Evolutionary conservation across 2,329 filamentous ascomycete species (phyloP).

Genomic region (Gremmenia infestans): DNA sequence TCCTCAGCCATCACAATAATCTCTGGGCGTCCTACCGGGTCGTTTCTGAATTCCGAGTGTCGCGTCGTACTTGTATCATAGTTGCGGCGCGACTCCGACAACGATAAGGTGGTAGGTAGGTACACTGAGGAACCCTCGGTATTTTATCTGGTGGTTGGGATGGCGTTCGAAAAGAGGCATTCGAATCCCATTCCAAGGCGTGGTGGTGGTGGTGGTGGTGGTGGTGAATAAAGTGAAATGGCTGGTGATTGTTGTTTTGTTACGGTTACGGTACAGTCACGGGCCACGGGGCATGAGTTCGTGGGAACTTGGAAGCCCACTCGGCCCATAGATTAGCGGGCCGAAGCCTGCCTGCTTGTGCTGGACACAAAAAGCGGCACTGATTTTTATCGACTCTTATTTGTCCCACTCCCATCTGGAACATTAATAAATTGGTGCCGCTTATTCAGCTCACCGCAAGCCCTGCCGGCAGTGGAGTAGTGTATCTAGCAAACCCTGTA

Average conservation of each 20-base stretch:
- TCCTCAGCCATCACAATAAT: constrained; percentile 10
- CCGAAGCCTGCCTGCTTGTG: neutral
- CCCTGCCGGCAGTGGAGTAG: neutral
- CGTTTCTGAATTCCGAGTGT: constrained; percentile 12
- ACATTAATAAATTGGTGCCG: neutral
- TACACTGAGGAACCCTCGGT: neutral
- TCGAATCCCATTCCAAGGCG: neutral
- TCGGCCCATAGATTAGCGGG: neutral
- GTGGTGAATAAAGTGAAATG: neutral
- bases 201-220: neutral
- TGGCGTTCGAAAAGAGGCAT: too few species aligned
- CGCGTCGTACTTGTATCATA: constrained; percentile 19
- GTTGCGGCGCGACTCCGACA: constrained; percentile 13
- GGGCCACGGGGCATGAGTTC: neutral
- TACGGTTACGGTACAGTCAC: too few species aligned
- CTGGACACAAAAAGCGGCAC: neutral
- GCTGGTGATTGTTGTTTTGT: neutral
- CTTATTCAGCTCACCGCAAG: neutral
- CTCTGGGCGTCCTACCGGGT: constrained; percentile 9
- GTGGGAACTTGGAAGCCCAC: neutral
- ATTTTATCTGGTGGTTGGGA: too few species aligned
- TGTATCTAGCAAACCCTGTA: neutral
- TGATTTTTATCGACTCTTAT: too few species aligned
- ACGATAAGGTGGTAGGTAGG: constrained; percentile 2
- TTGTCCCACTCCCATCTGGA: too few species aligned